Base-by-base conservation (phyloP, 805 yeast genomes). In the Nadsonia fulvescens region DNA sequence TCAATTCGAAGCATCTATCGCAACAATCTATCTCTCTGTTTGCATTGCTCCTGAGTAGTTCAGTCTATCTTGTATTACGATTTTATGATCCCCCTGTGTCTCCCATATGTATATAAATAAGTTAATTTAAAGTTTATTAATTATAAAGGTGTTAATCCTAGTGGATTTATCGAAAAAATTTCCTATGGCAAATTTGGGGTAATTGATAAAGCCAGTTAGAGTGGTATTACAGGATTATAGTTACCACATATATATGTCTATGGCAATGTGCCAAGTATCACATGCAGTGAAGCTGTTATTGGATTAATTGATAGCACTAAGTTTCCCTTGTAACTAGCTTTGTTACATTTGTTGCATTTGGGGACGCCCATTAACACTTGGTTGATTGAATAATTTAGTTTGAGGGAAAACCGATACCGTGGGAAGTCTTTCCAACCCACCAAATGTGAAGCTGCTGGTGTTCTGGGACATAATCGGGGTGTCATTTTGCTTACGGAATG, bases 401-500 rank as follows among this genome's bases (percentile, higher is more conserved):
- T 70, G 69, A 0, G 78, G 79, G 38, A 72, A 75, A 6, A 71
- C 76, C 3, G 81, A 65, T 3, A 63, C 51, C 1, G 82, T 73
- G 6, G 72, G 72, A 22, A 73, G 45, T 26, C 54, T 53, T 41
- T 75, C 83, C 32, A 70, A 56, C 0, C 83, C 86, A 4, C 83
- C 86, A 17, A 79, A 75, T 2, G 81, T 72, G n/a, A n/a, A n/a
- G n/a, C n/a, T n/a, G n/a, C n/a, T n/a, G n/a, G n/a, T n/a, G n/a
- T n/a, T n/a, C n/a, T n/a, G n/a, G n/a, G n/a, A n/a, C n/a, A n/a
- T n/a, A n/a, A n/a, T n/a, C n/a, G 2, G 67, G 61, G 39, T 66
- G 74, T 4, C 9, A 58, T 51, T 38, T 55, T 49, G 37, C 62
- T 30, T 25, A 48, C 33, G 35, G 45, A 40, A 29, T 34, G 36